phyloP scores from a whole-genome alignment of 495 filamentous ascomycete genomes.

The Cryomyces antarcticus region DNA sequence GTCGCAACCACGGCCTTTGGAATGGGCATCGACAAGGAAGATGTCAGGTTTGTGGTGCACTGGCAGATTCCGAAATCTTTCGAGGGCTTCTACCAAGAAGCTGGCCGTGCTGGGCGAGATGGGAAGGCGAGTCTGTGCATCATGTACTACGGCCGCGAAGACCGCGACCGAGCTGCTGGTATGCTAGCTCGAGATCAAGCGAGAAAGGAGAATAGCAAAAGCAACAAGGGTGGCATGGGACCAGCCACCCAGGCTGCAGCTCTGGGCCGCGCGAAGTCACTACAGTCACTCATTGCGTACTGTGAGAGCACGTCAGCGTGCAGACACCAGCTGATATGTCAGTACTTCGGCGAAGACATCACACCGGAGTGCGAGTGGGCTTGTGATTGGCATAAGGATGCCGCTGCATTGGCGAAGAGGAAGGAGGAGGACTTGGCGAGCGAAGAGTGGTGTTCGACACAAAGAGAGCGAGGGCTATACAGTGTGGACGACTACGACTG shows the following conservation, averaged over 20 bases:
- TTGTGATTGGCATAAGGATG: slow-evolving; percentile 80
- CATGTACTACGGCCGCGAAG: slow-evolving; percentile 71
- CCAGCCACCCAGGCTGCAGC: slow-evolving; percentile 16
- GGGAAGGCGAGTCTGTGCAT: slow-evolving; percentile 71
- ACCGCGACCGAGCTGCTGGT: slow-evolving; percentile 46
- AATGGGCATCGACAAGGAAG: slow-evolving; percentile 92
- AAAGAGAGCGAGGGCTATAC: slow-evolving; percentile 35
- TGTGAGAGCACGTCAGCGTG: slow-evolving; percentile 58
- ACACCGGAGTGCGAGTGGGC: slow-evolving; percentile 55
- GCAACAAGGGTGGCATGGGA: slow-evolving; percentile 10
- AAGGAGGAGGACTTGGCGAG: slow-evolving; percentile 41
- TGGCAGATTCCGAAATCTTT: slow-evolving; percentile 85
- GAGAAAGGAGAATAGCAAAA: slow-evolving; percentile 5
- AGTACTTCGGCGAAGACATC: slow-evolving; percentile 57
- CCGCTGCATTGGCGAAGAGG: slow-evolving; percentile 34
- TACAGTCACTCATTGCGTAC: slow-evolving; percentile 43
- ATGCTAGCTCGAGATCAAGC: slow-evolving; percentile 16
- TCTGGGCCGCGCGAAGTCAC: slow-evolving; percentile 12
- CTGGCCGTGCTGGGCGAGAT: slow-evolving; percentile 75
- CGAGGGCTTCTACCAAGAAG: slow-evolving; percentile 92
- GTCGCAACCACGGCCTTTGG: slow-evolving; percentile 92
- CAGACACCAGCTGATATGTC: slow-evolving; percentile 54
- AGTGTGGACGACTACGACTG: too few species aligned
- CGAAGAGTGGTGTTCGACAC: slow-evolving; percentile 58
- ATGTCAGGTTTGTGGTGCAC: slow-evolving; percentile 84